phyloP scores from a whole-genome alignment of 2,329 filamentous ascomycete species.

The Setomelanomma holmii region DNA sequence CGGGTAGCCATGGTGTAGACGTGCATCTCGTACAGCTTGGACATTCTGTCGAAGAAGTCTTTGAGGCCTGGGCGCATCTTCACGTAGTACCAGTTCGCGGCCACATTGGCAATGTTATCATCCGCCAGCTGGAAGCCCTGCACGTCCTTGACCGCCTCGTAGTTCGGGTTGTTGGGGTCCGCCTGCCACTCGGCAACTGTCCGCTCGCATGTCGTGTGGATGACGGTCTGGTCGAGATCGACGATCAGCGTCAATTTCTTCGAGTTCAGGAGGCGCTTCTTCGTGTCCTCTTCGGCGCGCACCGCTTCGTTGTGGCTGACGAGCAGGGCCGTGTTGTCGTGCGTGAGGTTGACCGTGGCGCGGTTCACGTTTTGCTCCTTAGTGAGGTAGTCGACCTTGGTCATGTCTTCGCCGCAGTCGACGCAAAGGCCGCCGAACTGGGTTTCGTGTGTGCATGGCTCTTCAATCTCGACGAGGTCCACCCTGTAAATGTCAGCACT shows the following conservation, averaged over 20 bases:
- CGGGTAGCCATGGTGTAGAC: slow-evolving; percentile 99
- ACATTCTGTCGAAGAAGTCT: slow-evolving; percentile 79
- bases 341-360: slow-evolving; percentile 92
- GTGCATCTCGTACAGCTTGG: slow-evolving; percentile 88
- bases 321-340: slow-evolving; percentile 85
- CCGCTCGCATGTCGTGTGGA: slow-evolving; percentile 95
- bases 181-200: slow-evolving; percentile 96
- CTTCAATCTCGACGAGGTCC: slow-evolving; percentile 77
- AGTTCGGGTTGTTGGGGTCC: slow-evolving; percentile 87
- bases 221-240: slow-evolving; percentile 97
- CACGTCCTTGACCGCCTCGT: slow-evolving; percentile 88
- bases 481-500: slow-evolving; percentile 50
- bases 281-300: slow-evolving; percentile 83
- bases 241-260: slow-evolving; percentile 93
- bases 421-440: slow-evolving; percentile 92
- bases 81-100: slow-evolving; percentile 84
- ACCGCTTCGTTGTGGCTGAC: slow-evolving; percentile 84
- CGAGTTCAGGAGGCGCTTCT: slow-evolving; percentile 78
- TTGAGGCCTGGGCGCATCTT: slow-evolving; percentile 89
- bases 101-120: slow-evolving; percentile 58
- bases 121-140: slow-evolving; percentile 87
- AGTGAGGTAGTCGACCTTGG: slow-evolving; percentile 82
- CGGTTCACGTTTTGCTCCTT: slow-evolving; percentile 80
- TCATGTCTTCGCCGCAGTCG: slow-evolving; percentile 96
- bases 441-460: slow-evolving; percentile 88